Conservation (phyloP, 2,329 filamentous ascomycete genomes). For the Fusarium fujikuroi region DNA sequence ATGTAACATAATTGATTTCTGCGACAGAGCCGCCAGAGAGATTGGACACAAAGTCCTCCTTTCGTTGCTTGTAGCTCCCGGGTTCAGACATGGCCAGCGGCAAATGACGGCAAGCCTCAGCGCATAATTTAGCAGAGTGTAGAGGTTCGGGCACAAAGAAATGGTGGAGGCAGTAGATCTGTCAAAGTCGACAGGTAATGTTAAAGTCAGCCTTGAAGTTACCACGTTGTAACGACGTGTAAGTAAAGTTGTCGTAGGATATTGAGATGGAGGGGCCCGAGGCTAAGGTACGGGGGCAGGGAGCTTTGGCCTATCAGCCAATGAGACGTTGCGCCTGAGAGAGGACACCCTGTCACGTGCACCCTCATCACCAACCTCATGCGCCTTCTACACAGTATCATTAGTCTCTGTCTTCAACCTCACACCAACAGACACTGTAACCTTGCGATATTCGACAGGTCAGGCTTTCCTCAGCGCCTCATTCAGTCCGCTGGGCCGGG, state of each 20-base stretch:
- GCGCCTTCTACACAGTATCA: background rate
- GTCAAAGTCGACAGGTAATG: constrained; percentile 29
- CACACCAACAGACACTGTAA: constrained; percentile 2
- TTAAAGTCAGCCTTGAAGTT: constrained; percentile 38
- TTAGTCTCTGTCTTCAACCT: constrained; percentile 16
- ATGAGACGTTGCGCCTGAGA: constrained; percentile 14
- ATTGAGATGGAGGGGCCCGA: constrained; percentile 8
- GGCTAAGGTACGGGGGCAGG: background rate
- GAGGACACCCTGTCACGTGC: constrained; percentile 30
- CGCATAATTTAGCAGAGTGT: constrained; percentile 20
- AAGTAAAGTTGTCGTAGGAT: constrained; percentile 5
- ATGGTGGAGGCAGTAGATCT: constrained; percentile 34
- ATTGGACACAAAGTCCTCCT: constrained; percentile 96
- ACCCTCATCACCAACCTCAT: constrained; percentile 3
- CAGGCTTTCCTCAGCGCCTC: constrained; percentile 11
- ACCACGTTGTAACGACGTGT: background rate
- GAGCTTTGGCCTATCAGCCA: constrained; percentile 21
- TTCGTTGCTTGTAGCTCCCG: constrained; percentile 84
- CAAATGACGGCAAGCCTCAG: constrained; percentile 7
- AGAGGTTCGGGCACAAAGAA: constrained; percentile 3
- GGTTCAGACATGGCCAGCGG: constrained; percentile 50
- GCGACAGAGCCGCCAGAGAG: constrained; percentile 82
- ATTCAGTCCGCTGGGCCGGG: constrained; percentile 14
- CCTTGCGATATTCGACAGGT: background rate
- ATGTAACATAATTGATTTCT: constrained; percentile 88